phyloP scores from a whole-genome alignment of 345 rosid genomes.

The Salix purpurea region DNA sequence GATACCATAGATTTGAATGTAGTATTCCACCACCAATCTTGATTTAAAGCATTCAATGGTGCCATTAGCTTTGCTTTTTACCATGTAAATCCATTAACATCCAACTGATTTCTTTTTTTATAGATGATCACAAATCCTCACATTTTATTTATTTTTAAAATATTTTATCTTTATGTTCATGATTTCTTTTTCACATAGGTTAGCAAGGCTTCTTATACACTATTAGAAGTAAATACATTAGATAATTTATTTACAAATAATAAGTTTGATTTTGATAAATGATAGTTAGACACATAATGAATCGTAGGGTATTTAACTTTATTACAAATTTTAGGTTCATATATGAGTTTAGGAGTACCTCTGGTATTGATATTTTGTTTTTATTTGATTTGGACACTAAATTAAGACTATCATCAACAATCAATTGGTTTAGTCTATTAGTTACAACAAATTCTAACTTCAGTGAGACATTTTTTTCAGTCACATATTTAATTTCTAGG shows the following conservation, averaged over 20 bases:
- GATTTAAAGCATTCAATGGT: too few relatives aligned
- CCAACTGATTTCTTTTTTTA: too few relatives aligned
- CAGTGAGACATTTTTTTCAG: rapidly evolving
- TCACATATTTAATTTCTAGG: too few relatives aligned
- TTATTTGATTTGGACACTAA: not conserved
- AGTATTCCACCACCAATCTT: too few relatives aligned
- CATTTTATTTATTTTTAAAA: not conserved
- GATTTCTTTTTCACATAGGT: not conserved
- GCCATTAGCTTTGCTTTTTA: too few relatives aligned
- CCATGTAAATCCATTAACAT: too few relatives aligned
- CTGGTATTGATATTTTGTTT: rapidly evolving
- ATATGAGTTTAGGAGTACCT: not conserved
- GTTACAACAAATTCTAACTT: rapidly evolving
- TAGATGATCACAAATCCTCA: too few relatives aligned
- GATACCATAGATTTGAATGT: too few relatives aligned
- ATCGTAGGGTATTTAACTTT: not conserved
- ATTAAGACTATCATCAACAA: not conserved
- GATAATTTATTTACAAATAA: not conserved
- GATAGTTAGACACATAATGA: not conserved
- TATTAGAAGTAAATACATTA: not conserved
- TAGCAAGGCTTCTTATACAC: not conserved
- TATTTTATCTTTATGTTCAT: not conserved
- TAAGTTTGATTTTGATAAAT: not conserved
- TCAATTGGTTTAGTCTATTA: not conserved
- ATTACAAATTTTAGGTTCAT: not conserved